A percentile compares a stretch with the other conserved stretches of the same genome.
These are phyloP conservation scores for Ophiostoma populinum DNA, from an alignment of 2,329 filamentous ascomycete species.

Conservation along the genomic window DNA sequence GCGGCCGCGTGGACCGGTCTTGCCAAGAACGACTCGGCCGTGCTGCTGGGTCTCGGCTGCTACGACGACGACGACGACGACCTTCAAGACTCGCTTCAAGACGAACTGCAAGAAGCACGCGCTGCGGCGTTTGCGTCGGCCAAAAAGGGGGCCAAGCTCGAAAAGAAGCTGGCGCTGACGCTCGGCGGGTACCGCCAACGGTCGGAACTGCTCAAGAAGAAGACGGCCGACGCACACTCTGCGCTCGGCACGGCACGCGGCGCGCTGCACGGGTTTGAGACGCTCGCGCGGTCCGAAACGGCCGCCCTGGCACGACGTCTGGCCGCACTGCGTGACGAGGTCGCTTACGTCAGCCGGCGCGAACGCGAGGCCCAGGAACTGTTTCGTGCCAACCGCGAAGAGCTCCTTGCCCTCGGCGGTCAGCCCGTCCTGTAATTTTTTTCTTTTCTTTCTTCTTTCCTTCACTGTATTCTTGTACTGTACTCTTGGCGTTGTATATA, in stretches of 20 bases:
- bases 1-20: slow-evolving; percentile 10
- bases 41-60: slow-evolving; percentile 64
- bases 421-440: not conserved
- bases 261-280: slow-evolving; percentile 57
- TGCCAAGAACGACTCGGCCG: slow-evolving; percentile 20
- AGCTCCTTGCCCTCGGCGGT: slow-evolving; percentile 44
- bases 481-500: too few species aligned
- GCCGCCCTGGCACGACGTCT: slow-evolving; percentile 56
- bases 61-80: slow-evolving; percentile 58
- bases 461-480: too few species aligned
- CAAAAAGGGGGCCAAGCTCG: slow-evolving; percentile 67
- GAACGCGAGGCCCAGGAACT: slow-evolving; percentile 84
- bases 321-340: slow-evolving; percentile 64
- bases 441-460: not conserved
- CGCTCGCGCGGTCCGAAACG: slow-evolving; percentile 63
- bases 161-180: slow-evolving; percentile 81
- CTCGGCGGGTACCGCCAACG: slow-evolving; percentile 84
- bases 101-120: slow-evolving; percentile 42
- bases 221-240: slow-evolving; percentile 58
- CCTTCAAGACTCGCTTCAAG: slow-evolving; percentile 12
- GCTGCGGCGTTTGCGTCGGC: slow-evolving; percentile 57
- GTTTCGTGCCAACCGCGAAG: slow-evolving; percentile 61
- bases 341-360: slow-evolving; percentile 58
- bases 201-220: slow-evolving; percentile 60
- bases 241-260: slow-evolving; percentile 56